Base-by-base conservation (phyloP, 225 moss, liverwort and hornwort genomes). In the Polytrichum formosum region DNA sequence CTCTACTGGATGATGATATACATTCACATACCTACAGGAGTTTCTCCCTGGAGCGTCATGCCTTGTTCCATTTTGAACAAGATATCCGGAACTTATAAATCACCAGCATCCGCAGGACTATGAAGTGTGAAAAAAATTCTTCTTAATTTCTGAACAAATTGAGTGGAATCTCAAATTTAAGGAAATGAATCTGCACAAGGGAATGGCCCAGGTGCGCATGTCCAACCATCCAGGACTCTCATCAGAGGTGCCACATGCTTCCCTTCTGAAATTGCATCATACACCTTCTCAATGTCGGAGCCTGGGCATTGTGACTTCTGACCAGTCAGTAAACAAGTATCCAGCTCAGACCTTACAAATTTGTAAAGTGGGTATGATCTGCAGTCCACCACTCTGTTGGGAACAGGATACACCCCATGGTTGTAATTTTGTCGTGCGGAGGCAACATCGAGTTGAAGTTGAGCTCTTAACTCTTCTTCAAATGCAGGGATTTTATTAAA, bases 241-340 rank as follows among this genome's bases (percentile, higher is more conserved):
- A 79, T 28, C 20, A 79, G 55, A 55, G 74, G 70, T 56, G 61
- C 66, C 4, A 70, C 66, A 66, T 66, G 26, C 2, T 66, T 60
- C 7, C 74, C 78, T 5, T 54, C 74, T 27, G 58, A 54, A 2
- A 78, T 74, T 13, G 78, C 74, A 27, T 68, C 30, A 25, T 78
- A 78, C 20, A 78, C 78, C n/a, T 78, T 78, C 7, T 68, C 70
- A 61, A 78, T 66, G 53, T 78, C 74, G 53, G 73, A 35, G 56
- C 74, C 78, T 18, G 74, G 70, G 4, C 70, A 28, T 17, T 68
- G 46, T 6, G 60, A 20, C 30, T 46, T 64, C 35, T 64, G 53
- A 7, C 78, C 73, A 8, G 70, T 64, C 46, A 78, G 25, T 53
- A 78, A 13, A 31, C 64, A 7, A 7, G 74, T 70, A 7, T 66